Evolutionary conservation across 495 filamentous ascomycete genomes (phyloP).

Genomic region (Podospora appendiculata): DNA sequence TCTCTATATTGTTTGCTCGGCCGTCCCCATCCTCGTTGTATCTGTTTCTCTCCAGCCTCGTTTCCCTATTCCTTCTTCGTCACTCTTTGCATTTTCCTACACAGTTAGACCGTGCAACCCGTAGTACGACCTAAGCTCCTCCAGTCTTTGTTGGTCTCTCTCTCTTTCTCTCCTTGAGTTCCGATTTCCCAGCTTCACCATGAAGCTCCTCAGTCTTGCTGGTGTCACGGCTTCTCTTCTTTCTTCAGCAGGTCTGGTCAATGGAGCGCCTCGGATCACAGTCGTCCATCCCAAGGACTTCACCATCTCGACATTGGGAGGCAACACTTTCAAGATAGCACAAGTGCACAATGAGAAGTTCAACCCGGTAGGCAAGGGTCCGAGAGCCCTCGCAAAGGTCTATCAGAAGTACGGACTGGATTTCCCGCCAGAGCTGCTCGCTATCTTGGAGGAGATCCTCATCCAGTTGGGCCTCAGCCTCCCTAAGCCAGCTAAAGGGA

Average conservation of each 20-base stretch:
- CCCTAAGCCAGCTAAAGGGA: neutral
- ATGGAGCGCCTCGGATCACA: conserved; percentile 12
- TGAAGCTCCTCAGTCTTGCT: conserved; percentile 18
- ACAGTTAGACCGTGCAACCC: neutral
- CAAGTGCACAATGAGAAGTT: conserved; percentile 35
- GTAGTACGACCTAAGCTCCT: no score
- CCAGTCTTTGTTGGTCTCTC: neutral
- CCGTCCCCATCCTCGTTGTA: neutral
- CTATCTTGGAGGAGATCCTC: conserved; percentile 22
- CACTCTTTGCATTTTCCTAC: conserved; percentile 1
- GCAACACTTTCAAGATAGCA: conserved; percentile 30
- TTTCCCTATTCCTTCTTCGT: conserved; percentile 3
- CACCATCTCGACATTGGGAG: conserved; percentile 26
- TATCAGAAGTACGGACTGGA: conserved; percentile 33
- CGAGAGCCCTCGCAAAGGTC: conserved; percentile 31
- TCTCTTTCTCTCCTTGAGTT: conserved; percentile 1
- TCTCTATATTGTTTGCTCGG: neutral
- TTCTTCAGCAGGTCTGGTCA: conserved; percentile 15
- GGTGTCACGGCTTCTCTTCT: conserved; percentile 20
- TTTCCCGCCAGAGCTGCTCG: conserved; percentile 23
- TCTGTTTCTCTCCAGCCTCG: neutral
- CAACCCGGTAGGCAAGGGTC: conserved; percentile 26
- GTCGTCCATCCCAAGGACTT: conserved; percentile 14
- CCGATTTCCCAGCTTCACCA: conserved; percentile 5
- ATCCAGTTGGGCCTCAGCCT: conserved; percentile 1